A percentile compares a stretch with the other conserved stretches of the same genome.
These are phyloP conservation scores for Kwoniella dejecticola DNA, from an alignment of 768 basidiomycete species.

Conservation along the genomic window DNA sequence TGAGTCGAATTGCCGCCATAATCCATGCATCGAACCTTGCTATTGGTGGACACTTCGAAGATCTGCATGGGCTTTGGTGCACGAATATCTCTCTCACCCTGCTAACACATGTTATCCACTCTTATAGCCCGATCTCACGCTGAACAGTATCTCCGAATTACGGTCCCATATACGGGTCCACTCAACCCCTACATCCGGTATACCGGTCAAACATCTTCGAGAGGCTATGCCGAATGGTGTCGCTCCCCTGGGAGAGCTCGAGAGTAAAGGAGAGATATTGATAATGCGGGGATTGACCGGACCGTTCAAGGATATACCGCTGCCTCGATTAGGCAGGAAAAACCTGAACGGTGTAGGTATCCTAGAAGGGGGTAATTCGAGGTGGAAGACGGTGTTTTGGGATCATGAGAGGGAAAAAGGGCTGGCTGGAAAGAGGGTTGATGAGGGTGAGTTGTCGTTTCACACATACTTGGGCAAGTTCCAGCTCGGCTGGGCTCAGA, in stretches of 20 bases:
- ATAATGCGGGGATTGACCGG: slow-evolving; percentile 36
- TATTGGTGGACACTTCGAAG: too few species aligned
- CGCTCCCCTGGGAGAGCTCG: slow-evolving; percentile 29
- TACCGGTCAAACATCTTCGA: slow-evolving; percentile 20
- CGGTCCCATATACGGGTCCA: slow-evolving; percentile 35
- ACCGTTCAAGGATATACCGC: slow-evolving; percentile 33
- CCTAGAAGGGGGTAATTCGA: slow-evolving; percentile 27
- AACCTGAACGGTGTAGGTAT: slow-evolving; percentile 39
- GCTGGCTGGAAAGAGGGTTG: slow-evolving; percentile 38
- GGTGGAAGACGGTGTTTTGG: slow-evolving; percentile 45
- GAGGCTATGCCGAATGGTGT: slow-evolving; percentile 27
- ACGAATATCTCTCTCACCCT: too few species aligned
- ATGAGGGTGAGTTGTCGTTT: slow-evolving; percentile 37
- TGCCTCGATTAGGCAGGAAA: slow-evolving; percentile 35
- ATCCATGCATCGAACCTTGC: too few species aligned
- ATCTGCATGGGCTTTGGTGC: too few species aligned
- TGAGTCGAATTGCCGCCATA: slow-evolving; percentile 17
- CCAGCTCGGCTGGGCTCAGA: too few species aligned
- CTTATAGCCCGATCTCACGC: slow-evolving; percentile 33
- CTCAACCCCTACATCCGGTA: slow-evolving; percentile 20
- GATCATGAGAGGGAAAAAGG: slow-evolving; percentile 44
- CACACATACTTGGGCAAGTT: background rate
- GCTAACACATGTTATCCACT: background rate
- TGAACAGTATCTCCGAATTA: slow-evolving; percentile 30
- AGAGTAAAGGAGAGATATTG: slow-evolving; percentile 34